These are phyloP conservation scores for Phallus indusiatus DNA, from an alignment of 768 basidiomycete species.

Conservation along the genomic window DNA sequence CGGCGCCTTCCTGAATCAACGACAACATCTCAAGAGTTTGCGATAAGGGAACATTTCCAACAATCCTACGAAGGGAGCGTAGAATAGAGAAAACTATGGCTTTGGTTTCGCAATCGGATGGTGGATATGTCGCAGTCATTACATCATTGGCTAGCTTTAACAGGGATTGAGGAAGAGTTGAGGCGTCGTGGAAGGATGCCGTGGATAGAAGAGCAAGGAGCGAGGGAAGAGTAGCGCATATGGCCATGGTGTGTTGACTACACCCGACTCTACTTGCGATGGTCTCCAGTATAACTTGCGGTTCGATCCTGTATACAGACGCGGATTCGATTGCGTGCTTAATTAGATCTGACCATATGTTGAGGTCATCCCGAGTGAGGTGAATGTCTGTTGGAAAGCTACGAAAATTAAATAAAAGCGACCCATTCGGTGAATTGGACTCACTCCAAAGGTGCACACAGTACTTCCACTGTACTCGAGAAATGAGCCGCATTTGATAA, in stretches of 20 bases:
- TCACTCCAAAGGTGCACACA: slow-evolving; percentile 57
- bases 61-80: slow-evolving; percentile 39
- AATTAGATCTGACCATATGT: slow-evolving; percentile 52
- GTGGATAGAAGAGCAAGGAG: slow-evolving; percentile 39
- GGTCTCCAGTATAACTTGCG: slow-evolving; percentile 42
- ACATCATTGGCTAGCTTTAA: slow-evolving; percentile 54
- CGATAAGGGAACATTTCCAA: slow-evolving; percentile 48
- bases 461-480: slow-evolving; percentile 45
- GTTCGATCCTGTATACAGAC: slow-evolving; percentile 50
- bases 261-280: slow-evolving; percentile 40
- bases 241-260: slow-evolving; percentile 28
- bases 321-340: slow-evolving; percentile 42
- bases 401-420: not conserved
- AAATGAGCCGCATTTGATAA: slow-evolving; percentile 34
- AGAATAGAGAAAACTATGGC: slow-evolving; percentile 54
- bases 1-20: slow-evolving; percentile 42
- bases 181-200: slow-evolving; percentile 30
- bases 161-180: slow-evolving; percentile 37
- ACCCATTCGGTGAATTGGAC: slow-evolving; percentile 16
- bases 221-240: slow-evolving; percentile 21
- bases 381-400: slow-evolving; percentile 42
- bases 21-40: slow-evolving; percentile 38
- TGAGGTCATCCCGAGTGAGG: slow-evolving; percentile 42
- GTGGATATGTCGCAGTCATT: slow-evolving; percentile 56
- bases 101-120: slow-evolving; percentile 38